A percentile compares a stretch with the other conserved stretches of the same genome.
phyloP scores from a whole-genome alignment of 139 green algal genomes.

The Chlorella sp. region DNA sequence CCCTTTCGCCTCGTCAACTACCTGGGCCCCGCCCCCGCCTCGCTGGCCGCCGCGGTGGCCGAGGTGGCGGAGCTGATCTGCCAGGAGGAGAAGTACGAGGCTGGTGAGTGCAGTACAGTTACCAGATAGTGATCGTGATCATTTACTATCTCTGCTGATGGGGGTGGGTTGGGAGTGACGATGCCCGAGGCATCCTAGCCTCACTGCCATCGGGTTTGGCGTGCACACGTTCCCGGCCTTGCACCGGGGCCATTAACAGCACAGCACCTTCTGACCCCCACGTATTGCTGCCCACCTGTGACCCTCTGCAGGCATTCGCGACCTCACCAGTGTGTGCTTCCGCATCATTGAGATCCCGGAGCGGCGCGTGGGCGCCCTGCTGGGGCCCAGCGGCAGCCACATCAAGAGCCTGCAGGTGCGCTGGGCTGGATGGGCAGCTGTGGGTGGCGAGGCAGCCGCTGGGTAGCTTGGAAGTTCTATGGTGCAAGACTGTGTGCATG shows the following conservation, averaged over 20 bases:
- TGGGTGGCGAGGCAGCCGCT: too few species aligned
- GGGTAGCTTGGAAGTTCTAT: too few species aligned
- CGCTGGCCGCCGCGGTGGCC: constrained; percentile 18
- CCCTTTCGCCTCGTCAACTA: constrained; percentile 48
- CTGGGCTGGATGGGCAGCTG: too few species aligned
- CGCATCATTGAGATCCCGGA: constrained; percentile 37
- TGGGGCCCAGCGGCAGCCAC: constrained; percentile 38
- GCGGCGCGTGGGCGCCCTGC: constrained; percentile 33
- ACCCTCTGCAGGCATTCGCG: constrained; percentile 30
- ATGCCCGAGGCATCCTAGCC: too few species aligned
- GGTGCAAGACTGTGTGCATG: too few species aligned
- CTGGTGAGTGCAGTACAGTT: background rate
- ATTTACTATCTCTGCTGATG: background rate
- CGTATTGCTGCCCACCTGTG: too few species aligned
- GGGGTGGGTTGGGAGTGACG: background rate
- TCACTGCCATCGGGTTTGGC: too few species aligned
- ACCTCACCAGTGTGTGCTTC: constrained; percentile 38
- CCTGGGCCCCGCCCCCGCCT: background rate
- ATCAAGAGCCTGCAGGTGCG: constrained; percentile 40
- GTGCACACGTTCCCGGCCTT: too few species aligned
- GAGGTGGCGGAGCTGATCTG: constrained; percentile 30
- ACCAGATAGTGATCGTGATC: background rate
- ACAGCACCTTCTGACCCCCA: too few species aligned
- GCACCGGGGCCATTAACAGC: too few species aligned
- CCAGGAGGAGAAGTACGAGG: constrained; percentile 38